A percentile compares a stretch with the other conserved stretches of the same genome.
These are phyloP conservation scores for Rehmannia glutinosa DNA, from an alignment of 257 asterid species.

Conservation along the genomic window DNA sequence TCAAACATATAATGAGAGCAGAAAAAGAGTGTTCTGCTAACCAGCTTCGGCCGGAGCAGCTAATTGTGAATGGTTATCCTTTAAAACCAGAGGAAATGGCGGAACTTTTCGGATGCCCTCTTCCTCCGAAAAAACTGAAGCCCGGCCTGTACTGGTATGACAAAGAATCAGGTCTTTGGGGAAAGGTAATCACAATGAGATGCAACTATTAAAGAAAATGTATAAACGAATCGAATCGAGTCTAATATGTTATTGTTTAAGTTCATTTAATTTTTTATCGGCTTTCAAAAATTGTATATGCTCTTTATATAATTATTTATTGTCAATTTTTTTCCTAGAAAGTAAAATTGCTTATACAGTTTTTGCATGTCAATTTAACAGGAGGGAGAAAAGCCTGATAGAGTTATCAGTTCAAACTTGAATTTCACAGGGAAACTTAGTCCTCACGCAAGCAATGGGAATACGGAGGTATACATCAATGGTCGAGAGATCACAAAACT, in stretches of 20 bases:
- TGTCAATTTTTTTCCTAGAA: not conserved
- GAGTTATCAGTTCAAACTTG: constrained; percentile 64
- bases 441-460: constrained; percentile 79
- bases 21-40: constrained; percentile 85
- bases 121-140: constrained; percentile 74
- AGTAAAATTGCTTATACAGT: constrained; percentile 24
- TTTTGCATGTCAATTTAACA: constrained; percentile 26
- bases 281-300: too few species aligned
- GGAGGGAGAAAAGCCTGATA: constrained; percentile 88
- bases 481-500: constrained; percentile 85
- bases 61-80: constrained; percentile 75
- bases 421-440: constrained; percentile 76
- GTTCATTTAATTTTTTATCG: too few species aligned
- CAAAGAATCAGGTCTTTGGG: constrained; percentile 88
- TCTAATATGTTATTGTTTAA: too few species aligned
- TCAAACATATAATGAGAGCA: constrained; percentile 83
- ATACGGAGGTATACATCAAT: constrained; percentile 73
- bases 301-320: too few species aligned
- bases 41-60: constrained; percentile 84
- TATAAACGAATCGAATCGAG: too few species aligned
- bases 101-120: constrained; percentile 65
- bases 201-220: too few species aligned
- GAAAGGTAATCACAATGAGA: constrained; percentile 69
- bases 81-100: constrained; percentile 77
- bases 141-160: constrained; percentile 91